Conservation (phyloP, 1,284 basidiomycete genomes). For the Apiotrichum mycotoxinovorans region DNA sequence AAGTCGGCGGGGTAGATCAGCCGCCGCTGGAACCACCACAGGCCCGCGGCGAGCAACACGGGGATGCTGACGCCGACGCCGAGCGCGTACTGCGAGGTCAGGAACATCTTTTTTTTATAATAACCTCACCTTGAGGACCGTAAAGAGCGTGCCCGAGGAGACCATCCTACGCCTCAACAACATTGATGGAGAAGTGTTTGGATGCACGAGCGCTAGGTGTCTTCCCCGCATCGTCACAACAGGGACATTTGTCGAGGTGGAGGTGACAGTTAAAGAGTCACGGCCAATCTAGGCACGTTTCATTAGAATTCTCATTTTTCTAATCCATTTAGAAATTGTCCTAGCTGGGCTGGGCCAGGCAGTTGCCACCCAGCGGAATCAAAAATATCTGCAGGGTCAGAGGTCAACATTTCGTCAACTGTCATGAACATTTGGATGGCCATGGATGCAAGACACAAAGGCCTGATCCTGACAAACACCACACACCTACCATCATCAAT, state of each 20-base stretch:
- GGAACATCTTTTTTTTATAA: not conserved
- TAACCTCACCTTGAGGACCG: conserved; percentile 60
- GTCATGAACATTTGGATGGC: too few species aligned
- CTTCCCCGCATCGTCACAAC: too few species aligned
- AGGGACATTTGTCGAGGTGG: too few species aligned
- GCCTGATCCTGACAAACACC: too few species aligned
- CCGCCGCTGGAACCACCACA: conserved; percentile 78
- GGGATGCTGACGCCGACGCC: conserved; percentile 29
- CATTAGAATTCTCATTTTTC: not conserved
- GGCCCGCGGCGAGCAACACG: conserved; percentile 58
- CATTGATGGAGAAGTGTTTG: not conserved
- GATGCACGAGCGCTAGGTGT: not conserved
- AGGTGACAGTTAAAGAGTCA: too few species aligned
- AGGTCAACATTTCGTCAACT: not conserved
- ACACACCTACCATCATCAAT: conserved; percentile 6
- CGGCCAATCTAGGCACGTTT: too few species aligned
- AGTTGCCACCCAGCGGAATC: not conserved
- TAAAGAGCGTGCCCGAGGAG: conserved; percentile 28
- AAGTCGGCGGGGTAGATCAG: conserved; percentile 87
- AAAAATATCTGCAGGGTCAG: too few species aligned
- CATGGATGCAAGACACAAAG: too few species aligned
- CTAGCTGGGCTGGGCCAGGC: too few species aligned
- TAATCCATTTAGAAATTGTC: not conserved
- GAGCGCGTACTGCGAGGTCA: conserved; percentile 32
- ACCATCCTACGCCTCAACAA: conserved; percentile 18